Conservation (phyloP, 2,329 filamentous ascomycete species). For the Xylariales sp. region DNA sequence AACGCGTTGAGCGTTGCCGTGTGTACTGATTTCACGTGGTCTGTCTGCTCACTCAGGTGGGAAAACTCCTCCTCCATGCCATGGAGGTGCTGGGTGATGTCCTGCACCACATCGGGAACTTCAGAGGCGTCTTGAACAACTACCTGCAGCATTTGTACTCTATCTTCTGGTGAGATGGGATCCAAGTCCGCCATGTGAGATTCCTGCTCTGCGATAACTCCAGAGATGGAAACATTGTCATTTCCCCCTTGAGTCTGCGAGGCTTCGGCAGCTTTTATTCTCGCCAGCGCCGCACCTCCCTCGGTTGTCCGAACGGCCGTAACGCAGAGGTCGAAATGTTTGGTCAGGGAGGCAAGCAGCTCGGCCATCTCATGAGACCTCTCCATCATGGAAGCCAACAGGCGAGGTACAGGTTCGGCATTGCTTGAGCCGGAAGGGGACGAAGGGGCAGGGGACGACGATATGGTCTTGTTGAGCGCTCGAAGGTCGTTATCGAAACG, state of each 20-base stretch:
- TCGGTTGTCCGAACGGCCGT: constrained; percentile 89
- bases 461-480: constrained; percentile 55
- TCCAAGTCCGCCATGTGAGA: constrained; percentile 51
- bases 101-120: constrained; percentile 61
- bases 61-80: constrained; percentile 72
- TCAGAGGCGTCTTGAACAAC: constrained; percentile 67
- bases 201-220: constrained; percentile 58
- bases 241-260: constrained; percentile 38
- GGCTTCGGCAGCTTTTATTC: constrained; percentile 63
- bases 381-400: constrained; percentile 61
- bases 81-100: constrained; percentile 69
- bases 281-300: constrained; percentile 66
- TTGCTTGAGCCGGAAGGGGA: constrained; percentile 30
- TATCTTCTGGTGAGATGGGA: constrained; percentile 70
- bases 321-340: constrained; percentile 90
- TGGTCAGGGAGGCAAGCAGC: constrained; percentile 73
- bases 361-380: constrained; percentile 81
- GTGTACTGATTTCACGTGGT: constrained; percentile 51
- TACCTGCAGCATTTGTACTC: constrained; percentile 77
- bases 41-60: constrained; percentile 59
- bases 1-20: constrained; percentile 59
- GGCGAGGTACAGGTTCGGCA: constrained; percentile 41
- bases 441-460: constrained; percentile 30
- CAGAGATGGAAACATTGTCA: constrained; percentile 59
- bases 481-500: constrained; percentile 73